phyloP scores from a whole-genome alignment of 2,329 filamentous ascomycete genomes.

The Sclerotinia sclerotiorum region DNA sequence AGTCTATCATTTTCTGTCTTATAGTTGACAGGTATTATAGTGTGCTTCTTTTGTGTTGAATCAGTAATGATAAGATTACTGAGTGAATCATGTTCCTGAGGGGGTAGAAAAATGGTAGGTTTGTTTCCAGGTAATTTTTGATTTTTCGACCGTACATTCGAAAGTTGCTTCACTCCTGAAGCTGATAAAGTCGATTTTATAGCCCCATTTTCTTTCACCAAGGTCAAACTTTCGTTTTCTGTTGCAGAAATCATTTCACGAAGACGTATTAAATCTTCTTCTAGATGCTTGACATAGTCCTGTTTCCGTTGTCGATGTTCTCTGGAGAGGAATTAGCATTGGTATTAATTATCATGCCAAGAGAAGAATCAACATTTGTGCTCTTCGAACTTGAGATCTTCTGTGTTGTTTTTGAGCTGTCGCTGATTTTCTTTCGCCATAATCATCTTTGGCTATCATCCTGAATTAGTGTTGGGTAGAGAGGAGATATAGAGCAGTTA shows the following conservation, averaged over 20 bases:
- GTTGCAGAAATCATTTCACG: slow-evolving; percentile 34
- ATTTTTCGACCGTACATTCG: not conserved
- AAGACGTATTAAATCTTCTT: slow-evolving; percentile 36
- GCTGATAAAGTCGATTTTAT: slow-evolving; percentile 26
- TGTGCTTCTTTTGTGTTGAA: not conserved
- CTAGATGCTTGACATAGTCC: slow-evolving; percentile 37
- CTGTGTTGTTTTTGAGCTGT: slow-evolving; percentile 34
- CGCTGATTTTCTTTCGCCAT: slow-evolving; percentile 23
- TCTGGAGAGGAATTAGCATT: slow-evolving; percentile 23
- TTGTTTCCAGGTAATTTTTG: not conserved
- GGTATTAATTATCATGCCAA: not conserved
- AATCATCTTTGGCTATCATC: slow-evolving; percentile 21
- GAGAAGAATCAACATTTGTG: slow-evolving; percentile 34
- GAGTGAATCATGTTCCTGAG: not conserved
- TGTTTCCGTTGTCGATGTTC: slow-evolving; percentile 39
- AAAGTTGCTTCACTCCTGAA: not conserved
- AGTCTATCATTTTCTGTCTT: slow-evolving; percentile 15
- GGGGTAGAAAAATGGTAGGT: not conserved
- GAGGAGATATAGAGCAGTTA: not conserved
- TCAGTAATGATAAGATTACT: not conserved
- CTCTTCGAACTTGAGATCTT: slow-evolving; percentile 38
- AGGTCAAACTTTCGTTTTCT: slow-evolving; percentile 28
- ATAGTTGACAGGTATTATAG: not conserved
- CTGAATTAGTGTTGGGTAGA: not conserved
- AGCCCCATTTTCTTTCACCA: slow-evolving; percentile 33